Conservation (phyloP, 306 rosid species). For the Chamaecrista fasciculata region DNA sequence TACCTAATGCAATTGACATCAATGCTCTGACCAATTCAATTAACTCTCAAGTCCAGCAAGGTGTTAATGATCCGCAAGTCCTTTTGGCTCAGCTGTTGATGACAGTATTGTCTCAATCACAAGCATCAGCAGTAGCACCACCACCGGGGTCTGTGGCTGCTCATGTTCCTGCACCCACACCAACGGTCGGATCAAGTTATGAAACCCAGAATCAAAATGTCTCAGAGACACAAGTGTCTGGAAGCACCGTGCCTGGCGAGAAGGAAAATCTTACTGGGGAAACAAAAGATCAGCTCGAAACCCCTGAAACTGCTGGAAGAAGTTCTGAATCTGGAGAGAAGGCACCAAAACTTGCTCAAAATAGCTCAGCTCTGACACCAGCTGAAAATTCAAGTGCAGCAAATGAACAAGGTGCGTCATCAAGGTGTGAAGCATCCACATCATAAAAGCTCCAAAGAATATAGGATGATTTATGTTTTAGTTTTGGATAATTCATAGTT, state of each 20-base stretch:
- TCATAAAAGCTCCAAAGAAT: slow-evolving; percentile 1
- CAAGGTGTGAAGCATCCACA: slow-evolving; percentile 16
- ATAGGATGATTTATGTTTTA: neutral
- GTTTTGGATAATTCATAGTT: neutral
- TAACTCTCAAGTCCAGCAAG: slow-evolving; percentile 56
- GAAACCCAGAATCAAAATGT: slow-evolving; percentile 14
- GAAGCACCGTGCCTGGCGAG: neutral
- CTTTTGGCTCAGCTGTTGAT: slow-evolving; percentile 66
- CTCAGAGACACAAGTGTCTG: slow-evolving; percentile 16
- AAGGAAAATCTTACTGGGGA: slow-evolving; percentile 18
- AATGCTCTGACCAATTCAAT: slow-evolving; percentile 25
- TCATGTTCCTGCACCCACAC: slow-evolving; percentile 19
- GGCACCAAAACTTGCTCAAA: slow-evolving; percentile 2
- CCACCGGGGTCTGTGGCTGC: slow-evolving; percentile 16
- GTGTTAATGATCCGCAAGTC: slow-evolving; percentile 64
- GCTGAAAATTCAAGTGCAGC: slow-evolving; percentile 15
- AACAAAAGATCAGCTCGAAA: slow-evolving; percentile 16
- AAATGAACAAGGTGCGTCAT: slow-evolving; percentile 20
- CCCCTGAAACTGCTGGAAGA: slow-evolving; percentile 25
- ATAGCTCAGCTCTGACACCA: neutral
- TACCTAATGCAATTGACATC: slow-evolving; percentile 20
- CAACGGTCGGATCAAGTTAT: slow-evolving; percentile 20
- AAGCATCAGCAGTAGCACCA: slow-evolving; percentile 31
- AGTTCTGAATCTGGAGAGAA: slow-evolving; percentile 26
- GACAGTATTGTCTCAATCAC: slow-evolving; percentile 56